phyloP scores from a whole-genome alignment of 2,329 filamentous ascomycete species.

The Botrytis sinoallii region DNA sequence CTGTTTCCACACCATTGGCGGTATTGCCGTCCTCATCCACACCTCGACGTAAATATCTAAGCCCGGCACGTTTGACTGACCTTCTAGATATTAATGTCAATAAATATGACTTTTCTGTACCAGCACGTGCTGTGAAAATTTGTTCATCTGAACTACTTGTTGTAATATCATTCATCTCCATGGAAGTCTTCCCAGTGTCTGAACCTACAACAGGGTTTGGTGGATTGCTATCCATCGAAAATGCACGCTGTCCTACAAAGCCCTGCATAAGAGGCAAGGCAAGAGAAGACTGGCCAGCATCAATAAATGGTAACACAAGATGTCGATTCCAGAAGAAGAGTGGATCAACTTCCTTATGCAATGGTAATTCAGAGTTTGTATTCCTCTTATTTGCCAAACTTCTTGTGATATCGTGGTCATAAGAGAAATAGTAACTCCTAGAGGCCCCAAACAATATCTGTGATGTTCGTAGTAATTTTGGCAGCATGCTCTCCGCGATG shows the following conservation, averaged over 20 bases:
- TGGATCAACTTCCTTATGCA: constrained; percentile 71
- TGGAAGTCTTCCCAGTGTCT: constrained; percentile 45
- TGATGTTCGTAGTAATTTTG: constrained; percentile 79
- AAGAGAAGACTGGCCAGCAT: constrained; percentile 67
- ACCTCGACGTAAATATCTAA: constrained; percentile 86
- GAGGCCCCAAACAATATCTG: constrained; percentile 80
- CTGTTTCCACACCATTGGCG: constrained; percentile 91
- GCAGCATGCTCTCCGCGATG: constrained; percentile 53
- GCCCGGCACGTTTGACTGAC: constrained; percentile 78
- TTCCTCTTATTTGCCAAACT: constrained; percentile 47
- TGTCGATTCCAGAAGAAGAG: constrained; percentile 90
- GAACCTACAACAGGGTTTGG: constrained; percentile 44
- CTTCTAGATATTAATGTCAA: constrained; percentile 91
- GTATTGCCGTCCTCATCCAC: constrained; percentile 85
- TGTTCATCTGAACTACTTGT: constrained; percentile 26
- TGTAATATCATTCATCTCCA: constrained; percentile 42
- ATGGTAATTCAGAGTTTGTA: constrained; percentile 51
- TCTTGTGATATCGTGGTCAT: constrained; percentile 87
- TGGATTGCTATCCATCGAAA: constrained; percentile 65
- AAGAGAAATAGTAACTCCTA: constrained; percentile 89
- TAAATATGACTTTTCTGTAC: constrained; percentile 42
- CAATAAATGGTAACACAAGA: constrained; percentile 69
- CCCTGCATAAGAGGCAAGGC: constrained; percentile 86
- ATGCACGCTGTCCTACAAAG: constrained; percentile 83
- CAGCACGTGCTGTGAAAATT: constrained; percentile 20